phyloP scores from a whole-genome alignment of 2,329 filamentous ascomycete genomes.

The Erysiphe pisi region DNA sequence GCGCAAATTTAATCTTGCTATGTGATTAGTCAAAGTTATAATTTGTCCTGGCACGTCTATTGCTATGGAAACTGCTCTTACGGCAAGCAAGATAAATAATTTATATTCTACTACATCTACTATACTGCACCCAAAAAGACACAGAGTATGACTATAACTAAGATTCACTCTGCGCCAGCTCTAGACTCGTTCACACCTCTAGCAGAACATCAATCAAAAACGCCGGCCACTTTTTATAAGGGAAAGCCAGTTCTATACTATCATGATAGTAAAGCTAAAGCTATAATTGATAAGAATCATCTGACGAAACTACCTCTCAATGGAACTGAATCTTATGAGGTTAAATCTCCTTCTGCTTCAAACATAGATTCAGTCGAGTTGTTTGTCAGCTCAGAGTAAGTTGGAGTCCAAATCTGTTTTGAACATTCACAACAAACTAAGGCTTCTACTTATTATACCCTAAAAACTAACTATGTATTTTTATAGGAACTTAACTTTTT shows the following conservation, averaged over 20 bases:
- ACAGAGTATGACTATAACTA: slow-evolving; percentile 38
- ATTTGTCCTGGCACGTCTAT: not conserved
- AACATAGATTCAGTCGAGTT: slow-evolving; percentile 42
- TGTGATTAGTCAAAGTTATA: not conserved
- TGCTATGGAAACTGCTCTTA: not conserved
- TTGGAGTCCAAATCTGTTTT: not conserved
- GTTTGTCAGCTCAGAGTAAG: slow-evolving; percentile 51
- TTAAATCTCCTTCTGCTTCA: slow-evolving; percentile 37
- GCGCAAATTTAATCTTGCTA: too few species aligned
- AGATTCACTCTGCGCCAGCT: slow-evolving; percentile 48
- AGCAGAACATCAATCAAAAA: slow-evolving; percentile 59
- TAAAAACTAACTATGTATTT: slow-evolving; percentile 26
- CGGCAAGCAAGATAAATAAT: not conserved
- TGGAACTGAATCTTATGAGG: slow-evolving; percentile 41
- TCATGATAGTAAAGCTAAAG: slow-evolving; percentile 47
- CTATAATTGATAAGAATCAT: slow-evolving; percentile 48
- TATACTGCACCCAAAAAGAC: not conserved
- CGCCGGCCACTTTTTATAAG: slow-evolving; percentile 60
- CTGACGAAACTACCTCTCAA: slow-evolving; percentile 45
- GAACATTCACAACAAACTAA: too few species aligned
- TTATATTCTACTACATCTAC: not conserved
- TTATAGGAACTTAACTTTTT: slow-evolving; percentile 50
- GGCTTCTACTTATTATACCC: too few species aligned
- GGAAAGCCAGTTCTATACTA: slow-evolving; percentile 61
- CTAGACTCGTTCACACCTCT: slow-evolving; percentile 52